Evolutionary conservation across 1,284 basidiomycete species (phyloP).

Genomic region (Wallemia mellicola): DNA sequence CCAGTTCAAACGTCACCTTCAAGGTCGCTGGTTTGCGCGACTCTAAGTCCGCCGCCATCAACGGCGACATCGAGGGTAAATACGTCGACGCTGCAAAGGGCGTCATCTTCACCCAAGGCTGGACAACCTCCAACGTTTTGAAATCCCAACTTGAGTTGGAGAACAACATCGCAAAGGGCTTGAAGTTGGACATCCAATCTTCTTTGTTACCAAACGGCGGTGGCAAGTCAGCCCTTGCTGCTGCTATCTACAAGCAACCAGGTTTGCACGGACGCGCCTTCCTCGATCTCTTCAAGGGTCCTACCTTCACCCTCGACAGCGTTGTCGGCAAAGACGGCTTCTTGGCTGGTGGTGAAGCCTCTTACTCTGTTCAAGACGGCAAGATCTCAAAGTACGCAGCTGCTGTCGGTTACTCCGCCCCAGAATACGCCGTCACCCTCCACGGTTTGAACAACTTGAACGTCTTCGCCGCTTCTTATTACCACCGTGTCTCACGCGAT

Average conservation of each 20-base stretch:
- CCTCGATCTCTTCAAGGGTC: constrained; percentile 92
- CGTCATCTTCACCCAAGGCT: constrained; percentile 64
- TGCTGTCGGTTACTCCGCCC: constrained; percentile 77
- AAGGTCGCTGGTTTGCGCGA: constrained; percentile 54
- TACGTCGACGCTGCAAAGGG: constrained; percentile 65
- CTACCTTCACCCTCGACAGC: constrained; percentile 82
- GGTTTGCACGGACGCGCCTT: constrained; percentile 73
- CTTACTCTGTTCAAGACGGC: constrained; percentile 86
- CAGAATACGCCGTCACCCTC: constrained; percentile 83
- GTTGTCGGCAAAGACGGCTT: constrained; percentile 92
- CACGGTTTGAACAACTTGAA: constrained; percentile 87
- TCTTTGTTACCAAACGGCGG: constrained; percentile 42
- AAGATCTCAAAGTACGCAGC: constrained; percentile 73
- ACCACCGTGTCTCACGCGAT: constrained; percentile 71
- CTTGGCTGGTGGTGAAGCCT: constrained; percentile 80
- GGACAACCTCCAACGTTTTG: constrained; percentile 80
- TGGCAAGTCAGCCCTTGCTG: constrained; percentile 47
- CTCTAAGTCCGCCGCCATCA: constrained; percentile 37
- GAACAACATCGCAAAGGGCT: constrained; percentile 87
- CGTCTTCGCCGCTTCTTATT: constrained; percentile 86
- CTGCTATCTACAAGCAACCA: constrained; percentile 81
- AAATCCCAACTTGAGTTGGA: constrained; percentile 75
- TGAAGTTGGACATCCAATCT: constrained; percentile 78
- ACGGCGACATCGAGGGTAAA: constrained; percentile 71
- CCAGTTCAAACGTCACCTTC: constrained; percentile 57